Base-by-base conservation (phyloP, 2,329 filamentous ascomycete genomes). In the Fusarium sp. region DNA sequence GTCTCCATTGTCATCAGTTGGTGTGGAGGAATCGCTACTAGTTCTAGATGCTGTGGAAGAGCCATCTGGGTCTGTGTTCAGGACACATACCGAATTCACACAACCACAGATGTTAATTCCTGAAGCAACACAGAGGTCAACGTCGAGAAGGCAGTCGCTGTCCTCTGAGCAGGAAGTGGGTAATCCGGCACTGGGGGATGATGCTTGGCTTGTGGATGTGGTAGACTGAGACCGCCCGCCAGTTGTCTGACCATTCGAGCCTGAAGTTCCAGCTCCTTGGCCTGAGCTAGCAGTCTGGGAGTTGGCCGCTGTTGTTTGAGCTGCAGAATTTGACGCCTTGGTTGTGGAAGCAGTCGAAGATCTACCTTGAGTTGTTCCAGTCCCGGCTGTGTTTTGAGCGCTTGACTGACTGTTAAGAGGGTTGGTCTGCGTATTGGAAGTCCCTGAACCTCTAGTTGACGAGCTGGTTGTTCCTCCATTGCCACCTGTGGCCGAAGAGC, bases 31-130 rank as follows among this genome's bases (percentile, higher is more conserved):
- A 17, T 37, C 9, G 0, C 20, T 21, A 1, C 6, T 35, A 3
- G 59, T 58, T 40, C 37, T 29, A 15, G 60, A 58, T 15, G 29
- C 20, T 4, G 43, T 35, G 27, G 37, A 40, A 5, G 13, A 11
- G 17, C 14, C 35, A 15, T 20, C 43, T 3, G 45, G 23, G 13
- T 37, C 51, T 1, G 23, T 7, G 13, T 7, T 31, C 2, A 18
- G 35, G 6, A 63, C 45, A 1, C 60, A 63, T 11, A 64, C 15
- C 4, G 45, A 13, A 7, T 58, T 48, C 15, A 52, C 29, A 5
- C 60, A 63, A 14, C 29, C 35, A 20, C 60, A 63, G 13, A 63
- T 58, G 2, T 64, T 63, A 14, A 58, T 11, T 14, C 59, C 60
- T 11, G 45, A 20, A 1, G 43, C 23, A 13, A 58, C 6, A 3